Evolutionary conservation across 129 eudicot genomes (phyloP), one percentile per base, ranked within the genome.

Genomic region (Apium graveolens): DNA sequence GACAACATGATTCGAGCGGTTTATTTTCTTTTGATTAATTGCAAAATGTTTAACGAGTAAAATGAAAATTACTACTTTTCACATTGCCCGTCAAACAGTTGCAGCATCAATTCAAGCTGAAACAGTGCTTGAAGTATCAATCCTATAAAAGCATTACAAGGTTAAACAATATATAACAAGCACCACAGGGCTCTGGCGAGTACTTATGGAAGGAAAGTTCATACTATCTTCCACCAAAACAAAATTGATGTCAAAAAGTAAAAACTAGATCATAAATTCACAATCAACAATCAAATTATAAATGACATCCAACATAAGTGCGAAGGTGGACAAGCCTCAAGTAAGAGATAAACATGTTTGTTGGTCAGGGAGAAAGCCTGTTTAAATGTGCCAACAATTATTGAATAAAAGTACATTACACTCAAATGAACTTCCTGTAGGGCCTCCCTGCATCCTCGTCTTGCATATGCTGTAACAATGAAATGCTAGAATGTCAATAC

Each of bases 381-480:
- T 63, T 83, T 83, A 77, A 41, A 79, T 70, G 65, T 83, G 29
- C 60, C 81, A 77, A 77, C 76, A 73, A 76, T 83, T 83, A 24
- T 26, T 57, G 44, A 65, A 29, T 32, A 29, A 29, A 83, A 43
- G 68, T 81, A 60, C 27, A 89, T 5, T 76, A 83, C 63, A 80
- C 66, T 83, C 70, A 80, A 46, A 82, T 76, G 83, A 90, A 93
- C 90, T 93, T 93, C 88, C 98, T 86, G 85, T 91, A 86, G 57
- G 98, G 98, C 85, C 93, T 87, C 82, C 93, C 96, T 42, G 92
- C 92, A 87, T 93, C 98, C 88, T 93, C 98, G 83, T 93, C 98
- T 83, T 93, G 98, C 98, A 93, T 93, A 83, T 93, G 98, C 98
- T 93, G 97, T 75, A 80, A 85, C 82, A 76, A 79, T 55, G 76